Percentiles rank a stretch among this genome's conserved stretches.
Evolutionary conservation across 306 rosid species (phyloP).

Genomic region (Crataegus laevigata): DNA sequence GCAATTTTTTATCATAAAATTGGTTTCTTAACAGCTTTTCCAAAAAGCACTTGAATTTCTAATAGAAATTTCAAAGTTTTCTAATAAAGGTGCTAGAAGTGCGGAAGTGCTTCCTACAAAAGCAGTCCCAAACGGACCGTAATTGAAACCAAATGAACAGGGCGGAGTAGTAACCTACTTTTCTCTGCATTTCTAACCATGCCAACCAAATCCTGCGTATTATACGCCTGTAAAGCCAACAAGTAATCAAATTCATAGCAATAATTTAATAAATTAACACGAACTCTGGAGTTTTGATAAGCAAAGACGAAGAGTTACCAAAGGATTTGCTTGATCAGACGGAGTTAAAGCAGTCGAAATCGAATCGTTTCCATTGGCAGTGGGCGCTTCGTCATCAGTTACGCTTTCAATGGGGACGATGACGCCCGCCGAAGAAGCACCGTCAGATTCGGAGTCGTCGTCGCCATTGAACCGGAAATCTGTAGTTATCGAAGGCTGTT

Average conservation of each 20-base stretch:
- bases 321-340: constrained; percentile 25
- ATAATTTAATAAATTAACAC: background rate
- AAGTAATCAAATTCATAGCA: background rate
- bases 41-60: background rate
- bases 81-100: background rate
- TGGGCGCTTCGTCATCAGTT: constrained; percentile 16
- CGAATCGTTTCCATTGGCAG: constrained; percentile 20
- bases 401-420: constrained; percentile 26
- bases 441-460: constrained; percentile 33
- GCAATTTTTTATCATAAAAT: too few relatives aligned
- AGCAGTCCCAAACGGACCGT: background rate
- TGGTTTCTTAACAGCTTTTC: background rate
- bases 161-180: constrained; percentile 44
- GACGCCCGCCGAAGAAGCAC: constrained; percentile 20
- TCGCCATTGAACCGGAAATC: constrained; percentile 34
- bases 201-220: constrained; percentile 53
- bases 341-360: constrained; percentile 15
- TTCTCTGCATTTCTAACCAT: constrained; percentile 78
- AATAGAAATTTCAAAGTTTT: background rate
- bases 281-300: background rate
- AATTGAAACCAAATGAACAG: background rate
- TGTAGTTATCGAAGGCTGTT: constrained; percentile 30
- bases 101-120: background rate
- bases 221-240: constrained; percentile 35
- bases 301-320: constrained; percentile 27